Percentiles rank a stretch among this genome's conserved stretches.
phyloP scores from a whole-genome alignment of 768 basidiomycete species.

The Hericium rajendrae region DNA sequence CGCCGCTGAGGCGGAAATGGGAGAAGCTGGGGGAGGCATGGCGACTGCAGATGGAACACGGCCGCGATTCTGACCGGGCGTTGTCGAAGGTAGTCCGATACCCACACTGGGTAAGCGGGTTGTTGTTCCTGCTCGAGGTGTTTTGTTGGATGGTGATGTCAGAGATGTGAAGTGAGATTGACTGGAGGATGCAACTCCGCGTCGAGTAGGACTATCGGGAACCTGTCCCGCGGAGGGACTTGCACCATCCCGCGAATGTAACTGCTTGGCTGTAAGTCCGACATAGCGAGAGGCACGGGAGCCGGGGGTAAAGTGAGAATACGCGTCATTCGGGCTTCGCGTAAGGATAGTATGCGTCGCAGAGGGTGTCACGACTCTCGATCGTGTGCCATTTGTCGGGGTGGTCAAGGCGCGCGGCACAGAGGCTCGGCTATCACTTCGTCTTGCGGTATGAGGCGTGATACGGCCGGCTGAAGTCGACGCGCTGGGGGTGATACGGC shows the following conservation, averaged over 20 bases:
- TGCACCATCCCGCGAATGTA: conserved; percentile 34
- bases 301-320: conserved; percentile 48
- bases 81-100: conserved; percentile 32
- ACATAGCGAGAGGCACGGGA: conserved; percentile 81
- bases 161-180: conserved; percentile 6
- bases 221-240: background rate
- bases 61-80: conserved; percentile 34
- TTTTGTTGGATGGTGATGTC: conserved; percentile 49
- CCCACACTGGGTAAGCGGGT: conserved; percentile 27
- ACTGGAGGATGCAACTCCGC: conserved; percentile 3
- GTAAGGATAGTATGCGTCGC: conserved; percentile 22
- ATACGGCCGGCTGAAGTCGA: conserved; percentile 14
- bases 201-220: conserved; percentile 17
- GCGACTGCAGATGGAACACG: conserved; percentile 64
- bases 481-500: conserved; percentile 48
- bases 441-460: conserved; percentile 26
- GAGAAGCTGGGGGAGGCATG: conserved; percentile 77
- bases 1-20: conserved; percentile 28
- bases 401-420: conserved; percentile 25
- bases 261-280: conserved; percentile 35
- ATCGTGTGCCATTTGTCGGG: conserved; percentile 16
- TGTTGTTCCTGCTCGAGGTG: conserved; percentile 46
- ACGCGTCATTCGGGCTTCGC: background rate
- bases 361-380: conserved; percentile 34
- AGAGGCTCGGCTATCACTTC: conserved; percentile 25